phyloP scores from a whole-genome alignment of 78 protist species.

The Guillardia theta region DNA sequence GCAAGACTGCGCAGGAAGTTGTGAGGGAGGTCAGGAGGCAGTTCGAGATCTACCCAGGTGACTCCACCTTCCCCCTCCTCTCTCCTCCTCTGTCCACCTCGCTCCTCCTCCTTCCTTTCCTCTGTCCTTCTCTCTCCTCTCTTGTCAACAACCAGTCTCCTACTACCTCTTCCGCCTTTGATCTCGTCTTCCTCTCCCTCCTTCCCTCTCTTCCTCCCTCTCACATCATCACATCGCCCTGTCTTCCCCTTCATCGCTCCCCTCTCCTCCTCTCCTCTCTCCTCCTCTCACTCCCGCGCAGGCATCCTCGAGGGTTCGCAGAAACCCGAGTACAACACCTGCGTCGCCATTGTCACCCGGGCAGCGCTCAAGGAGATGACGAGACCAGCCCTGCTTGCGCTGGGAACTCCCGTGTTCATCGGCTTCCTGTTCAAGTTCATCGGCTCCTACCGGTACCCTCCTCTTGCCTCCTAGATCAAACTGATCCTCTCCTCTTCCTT shows the following conservation, averaged over 20 bases:
- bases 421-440: slow-evolving; percentile 50
- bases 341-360: slow-evolving; percentile 69
- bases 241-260: too few relatives aligned
- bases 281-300: too few relatives aligned
- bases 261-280: too few relatives aligned
- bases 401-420: slow-evolving; percentile 48
- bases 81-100: not conserved
- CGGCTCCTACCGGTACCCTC: not conserved
- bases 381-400: slow-evolving; percentile 56
- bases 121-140: slow-evolving; percentile 20
- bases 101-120: slow-evolving; percentile 44
- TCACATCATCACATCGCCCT: too few relatives aligned
- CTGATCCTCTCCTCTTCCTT: too few relatives aligned
- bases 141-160: too few relatives aligned
- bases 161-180: too few relatives aligned
- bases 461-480: too few relatives aligned
- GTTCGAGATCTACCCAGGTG: not conserved
- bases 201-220: too few relatives aligned
- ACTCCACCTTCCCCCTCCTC: not conserved
- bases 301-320: slow-evolving; percentile 56
- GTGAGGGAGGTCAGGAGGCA: slow-evolving; percentile 38
- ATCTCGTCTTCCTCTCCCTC: too few relatives aligned
- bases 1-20: slow-evolving; percentile 69
- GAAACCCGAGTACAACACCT: slow-evolving; percentile 57
- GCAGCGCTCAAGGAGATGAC: slow-evolving; percentile 59